Percentiles rank a stretch among this genome's conserved stretches.
These are phyloP conservation scores for Pisolithus microcarpus DNA, from an alignment of 768 basidiomycete genomes.

Conservation along the genomic window DNA sequence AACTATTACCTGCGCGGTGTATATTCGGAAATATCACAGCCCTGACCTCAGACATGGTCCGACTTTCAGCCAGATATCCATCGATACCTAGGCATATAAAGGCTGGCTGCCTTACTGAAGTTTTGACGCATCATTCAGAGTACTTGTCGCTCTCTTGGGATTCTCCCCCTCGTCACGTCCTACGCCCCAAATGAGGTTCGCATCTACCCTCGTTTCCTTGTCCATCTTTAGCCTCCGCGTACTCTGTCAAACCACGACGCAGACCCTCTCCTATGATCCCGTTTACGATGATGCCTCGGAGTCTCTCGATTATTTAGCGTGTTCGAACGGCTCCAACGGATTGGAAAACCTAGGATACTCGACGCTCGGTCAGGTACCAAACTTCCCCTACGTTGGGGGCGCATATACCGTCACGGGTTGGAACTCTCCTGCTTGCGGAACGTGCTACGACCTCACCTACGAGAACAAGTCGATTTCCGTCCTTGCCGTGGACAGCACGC, in stretches of 20 bases:
- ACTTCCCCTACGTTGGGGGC: constrained; percentile 56
- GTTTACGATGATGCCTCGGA: constrained; percentile 39
- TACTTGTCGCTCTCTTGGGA: no score
- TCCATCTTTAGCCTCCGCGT: constrained; percentile 1
- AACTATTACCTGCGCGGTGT: no score
- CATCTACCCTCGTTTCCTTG: constrained; percentile 3
- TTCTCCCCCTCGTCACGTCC: neutral
- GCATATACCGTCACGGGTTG: constrained; percentile 43
- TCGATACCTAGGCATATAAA: no score
- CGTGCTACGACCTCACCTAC: constrained; percentile 42
- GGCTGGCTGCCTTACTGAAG: no score
- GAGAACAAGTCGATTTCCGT: constrained; percentile 36
- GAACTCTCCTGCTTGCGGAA: constrained; percentile 48
- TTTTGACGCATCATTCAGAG: no score
- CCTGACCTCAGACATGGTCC: no score
- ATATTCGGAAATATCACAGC: no score
- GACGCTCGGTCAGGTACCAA: constrained; percentile 46
- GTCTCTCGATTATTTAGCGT: constrained; percentile 39
- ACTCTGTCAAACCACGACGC: constrained; percentile 1
- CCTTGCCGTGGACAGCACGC: constrained; percentile 43
- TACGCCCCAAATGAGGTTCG: constrained; percentile 7
- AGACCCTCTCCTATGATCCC: constrained; percentile 37
- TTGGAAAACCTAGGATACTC: constrained; percentile 38
- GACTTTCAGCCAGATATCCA: no score
- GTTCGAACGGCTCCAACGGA: constrained; percentile 48